These are phyloP conservation scores for Penicillium waksmanii DNA, from an alignment of 495 filamentous ascomycete genomes.

Conservation along the genomic window DNA sequence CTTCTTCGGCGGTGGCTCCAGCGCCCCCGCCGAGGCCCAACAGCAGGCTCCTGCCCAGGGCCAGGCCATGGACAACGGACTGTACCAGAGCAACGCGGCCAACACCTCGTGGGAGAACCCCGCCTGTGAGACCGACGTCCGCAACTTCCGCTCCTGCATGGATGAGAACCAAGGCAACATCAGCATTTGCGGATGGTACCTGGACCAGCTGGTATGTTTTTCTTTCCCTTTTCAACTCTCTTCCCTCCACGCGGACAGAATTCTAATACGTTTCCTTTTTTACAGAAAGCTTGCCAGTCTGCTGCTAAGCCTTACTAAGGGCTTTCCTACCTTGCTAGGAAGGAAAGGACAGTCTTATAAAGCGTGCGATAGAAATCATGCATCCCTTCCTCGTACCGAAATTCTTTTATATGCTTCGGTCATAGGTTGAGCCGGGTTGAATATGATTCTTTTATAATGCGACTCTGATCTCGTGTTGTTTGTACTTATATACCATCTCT, in stretches of 20 bases:
- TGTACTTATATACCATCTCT: conserved; percentile 41
- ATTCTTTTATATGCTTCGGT: neutral
- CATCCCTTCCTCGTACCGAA: conserved; percentile 7
- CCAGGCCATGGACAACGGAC: conserved; percentile 51
- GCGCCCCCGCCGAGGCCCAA: conserved; percentile 60
- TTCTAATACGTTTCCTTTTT: conserved; percentile 22
- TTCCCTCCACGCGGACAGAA: neutral
- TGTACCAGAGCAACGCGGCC: conserved; percentile 59
- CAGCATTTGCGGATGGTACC: conserved; percentile 96
- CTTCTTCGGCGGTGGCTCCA: conserved; percentile 71
- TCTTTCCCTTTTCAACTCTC: conserved; percentile 3
- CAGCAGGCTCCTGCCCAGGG: conserved; percentile 43
- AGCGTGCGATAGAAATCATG: conserved; percentile 10
- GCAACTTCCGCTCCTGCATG: conserved; percentile 91
- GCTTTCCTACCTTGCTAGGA: neutral
- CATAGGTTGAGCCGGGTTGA: conserved; percentile 1
- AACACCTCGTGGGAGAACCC: conserved; percentile 48
- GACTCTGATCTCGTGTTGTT: conserved; percentile 25
- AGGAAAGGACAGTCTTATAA: neutral
- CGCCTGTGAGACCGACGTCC: conserved; percentile 78
- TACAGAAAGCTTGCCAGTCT: conserved; percentile 87
- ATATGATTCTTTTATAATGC: conserved; percentile 25
- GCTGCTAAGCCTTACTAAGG: conserved; percentile 84
- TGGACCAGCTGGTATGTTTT: conserved; percentile 79
- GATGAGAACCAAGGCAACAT: conserved; percentile 91